Base-by-base conservation (phyloP, 2,329 filamentous ascomycete species). In the Epichloe hybrida region DNA sequence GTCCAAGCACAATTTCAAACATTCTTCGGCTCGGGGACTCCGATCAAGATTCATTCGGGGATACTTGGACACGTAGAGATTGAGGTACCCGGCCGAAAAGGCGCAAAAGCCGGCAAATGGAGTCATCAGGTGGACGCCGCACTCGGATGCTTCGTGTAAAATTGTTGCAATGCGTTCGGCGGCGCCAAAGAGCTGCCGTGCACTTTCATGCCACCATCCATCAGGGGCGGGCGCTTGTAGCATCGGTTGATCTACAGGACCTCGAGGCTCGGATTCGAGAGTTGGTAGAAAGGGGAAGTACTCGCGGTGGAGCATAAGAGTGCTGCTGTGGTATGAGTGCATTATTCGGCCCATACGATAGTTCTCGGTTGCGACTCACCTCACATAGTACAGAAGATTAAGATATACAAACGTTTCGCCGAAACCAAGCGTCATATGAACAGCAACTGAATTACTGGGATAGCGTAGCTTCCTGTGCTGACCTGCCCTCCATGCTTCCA, bases 31-130 rank as follows among this genome's bases (percentile, higher is more conserved):
- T 5, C 48, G 50, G 1, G 54, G 54, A 46, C 64, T 67, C 12
- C 65, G 55, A 1, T 61, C 58, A 1, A 67, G 54, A 52, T 71
- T 72, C 64, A 72, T 72, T 2, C 59, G 59, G 0, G 71, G 71
- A 27, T 71, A 73, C 4, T 58, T 49, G 3, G 59, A 61, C 2
- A 68, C 60, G 51, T 72, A 72, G 0, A 69, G 53, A 27, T 70
- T 72, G 46, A 72, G 62, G 4, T 67, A 69, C 1, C 67, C 68
- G 0, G 70, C 69, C 0, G 70, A 72, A 38, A 73, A 73, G 2
- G 66, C 66, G 49, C 70, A 72, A 15, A 73, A 72, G 0, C 69
- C 71, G 0, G 68, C 62, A 50, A 72, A 73, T 0, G 70, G 71
- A 0, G 69, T 71, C 52, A 64, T 60, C 0, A 72, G 57, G 1